Evolutionary conservation across 352 stramenopile genomes (phyloP), one percentile per base, ranked within the genome.

Genomic region (Globisporangium sylvaticum): DNA sequence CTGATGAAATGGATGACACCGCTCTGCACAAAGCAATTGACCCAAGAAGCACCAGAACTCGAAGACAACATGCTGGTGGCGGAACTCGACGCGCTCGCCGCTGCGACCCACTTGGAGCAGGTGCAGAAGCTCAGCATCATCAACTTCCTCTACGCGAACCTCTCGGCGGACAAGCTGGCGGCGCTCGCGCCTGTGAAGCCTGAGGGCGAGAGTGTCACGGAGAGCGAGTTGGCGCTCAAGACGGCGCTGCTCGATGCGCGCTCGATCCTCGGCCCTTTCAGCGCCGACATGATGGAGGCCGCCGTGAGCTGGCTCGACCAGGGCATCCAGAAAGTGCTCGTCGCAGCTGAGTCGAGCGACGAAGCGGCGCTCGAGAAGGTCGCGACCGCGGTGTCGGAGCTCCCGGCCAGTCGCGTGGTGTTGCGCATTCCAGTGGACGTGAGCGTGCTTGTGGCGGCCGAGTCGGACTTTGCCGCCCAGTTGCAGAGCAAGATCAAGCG

Each of bases 291-390:
- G 75, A 78, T 92, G 20, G 82, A 86, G 10, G 56, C 62, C 5
- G 68, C 88, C 2, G 74, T 78, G 56, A 67, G 56, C 37, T 95
- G 85, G 85, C 75, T 95, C 48, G 82, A 95, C 55, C 72, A 95
- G 25, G 84, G 87, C 10, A 60, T 79, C 1, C 48, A 68, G 3
- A 84, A 85, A 48, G 80, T 88, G 57, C 67, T 95, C 25, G 74
- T 95, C 24, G 66, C 80, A 3, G 79, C 75, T 18, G 64, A 69
- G 1, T 81, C 74, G 14, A 79, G 57, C 29, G 73, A 88, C 27
- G 80, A 91, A 46, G 63, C 54, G 9, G 79, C 82, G 27, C 58
- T 91, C 27, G 75, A 85, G 69, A 73, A 69, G 25, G 72, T 90
- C 15, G 83, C 70, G 15, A 70, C 75, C 5, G 83, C 83, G n/a